Conservation (phyloP, 371 early-diverging fungal genomes). For the Mucor sp. region DNA sequence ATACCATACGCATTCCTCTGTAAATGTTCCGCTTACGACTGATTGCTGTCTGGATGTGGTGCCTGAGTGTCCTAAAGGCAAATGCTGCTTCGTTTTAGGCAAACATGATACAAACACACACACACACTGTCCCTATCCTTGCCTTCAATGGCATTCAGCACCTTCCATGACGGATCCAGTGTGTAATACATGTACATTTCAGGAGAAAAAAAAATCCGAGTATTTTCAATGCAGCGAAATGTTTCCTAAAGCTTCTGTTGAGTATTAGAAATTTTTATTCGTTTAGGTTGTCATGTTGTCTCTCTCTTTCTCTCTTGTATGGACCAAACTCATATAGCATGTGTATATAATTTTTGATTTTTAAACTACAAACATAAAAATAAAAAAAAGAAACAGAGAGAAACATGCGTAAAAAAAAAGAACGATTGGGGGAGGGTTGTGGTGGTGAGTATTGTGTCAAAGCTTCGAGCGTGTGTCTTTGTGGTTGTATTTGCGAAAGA, state of each 20-base stretch:
- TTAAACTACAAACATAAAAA: slow-evolving; percentile 15
- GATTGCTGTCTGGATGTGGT: neutral
- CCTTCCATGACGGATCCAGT: too few relatives aligned
- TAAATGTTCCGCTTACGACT: neutral
- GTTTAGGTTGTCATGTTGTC: neutral
- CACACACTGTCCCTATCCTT: too few relatives aligned
- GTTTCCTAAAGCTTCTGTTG: neutral
- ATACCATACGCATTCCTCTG: neutral
- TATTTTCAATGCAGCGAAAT: neutral
- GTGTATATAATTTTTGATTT: slow-evolving; percentile 1
- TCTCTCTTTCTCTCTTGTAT: neutral
- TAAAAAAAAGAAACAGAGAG: slow-evolving; percentile 7
- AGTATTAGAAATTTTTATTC: neutral
- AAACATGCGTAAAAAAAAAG: neutral
- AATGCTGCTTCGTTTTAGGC: too few relatives aligned
- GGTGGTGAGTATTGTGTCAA: neutral
- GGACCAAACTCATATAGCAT: neutral
- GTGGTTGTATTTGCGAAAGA: neutral
- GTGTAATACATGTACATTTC: too few relatives aligned
- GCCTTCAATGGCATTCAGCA: too few relatives aligned
- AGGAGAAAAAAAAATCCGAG: neutral
- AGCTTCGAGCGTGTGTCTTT: neutral
- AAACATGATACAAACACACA: too few relatives aligned
- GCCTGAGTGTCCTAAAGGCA: neutral
- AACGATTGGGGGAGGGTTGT: neutral